Evolutionary conservation across 768 basidiomycete species (phyloP), one percentile per base, ranked within the genome.

Genomic region (Collybia sp.): DNA sequence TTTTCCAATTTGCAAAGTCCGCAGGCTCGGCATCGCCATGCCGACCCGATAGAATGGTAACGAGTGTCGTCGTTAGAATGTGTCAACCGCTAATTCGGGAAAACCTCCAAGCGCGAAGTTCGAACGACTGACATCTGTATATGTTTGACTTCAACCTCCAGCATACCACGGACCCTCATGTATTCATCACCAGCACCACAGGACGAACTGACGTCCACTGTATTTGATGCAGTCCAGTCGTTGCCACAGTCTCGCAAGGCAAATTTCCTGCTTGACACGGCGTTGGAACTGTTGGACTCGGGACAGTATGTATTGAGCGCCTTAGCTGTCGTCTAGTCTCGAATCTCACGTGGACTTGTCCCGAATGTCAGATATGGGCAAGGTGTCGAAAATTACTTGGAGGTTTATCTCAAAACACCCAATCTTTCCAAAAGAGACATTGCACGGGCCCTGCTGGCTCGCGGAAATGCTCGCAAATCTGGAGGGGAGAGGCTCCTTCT

Each of bases 391-490:
- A 76, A 72, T 40, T 84, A 82, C 55, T 55, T 85, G 18, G 82
- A 86, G 12, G 79, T 84, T 13, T 85, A 82, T 55, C 58, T 86
- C 39, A 67, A 72, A 45, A 83, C 82, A 12, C 82, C 83, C 0
- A 73, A 77, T 40, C 59, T 86, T 12, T 61, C 76, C 17, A 70
- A 66, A 40, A 65, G 67, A 38, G 75, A 82, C 48, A 56, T 79
- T 2, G 72, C 75, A 3, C 71, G 65, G 46, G 83, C 83, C 1
- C 60, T 83, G 47, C 54, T 83, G 8, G 80, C 80, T 1, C 64
- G 83, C 33, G 82, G 76, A 4, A 76, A 75, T 54, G 83, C 83
- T 34, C 64, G 82, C 42, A 79, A 77, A 54, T 62, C 64, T 3
- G 72, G 70, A 13, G 80, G 77, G 15, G 79, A 86, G 53, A 65